Percentiles rank a stretch among this genome's conserved stretches.
Conservation (phyloP, 495 filamentous ascomycete species). For the Bacidia gigantensis region DNA sequence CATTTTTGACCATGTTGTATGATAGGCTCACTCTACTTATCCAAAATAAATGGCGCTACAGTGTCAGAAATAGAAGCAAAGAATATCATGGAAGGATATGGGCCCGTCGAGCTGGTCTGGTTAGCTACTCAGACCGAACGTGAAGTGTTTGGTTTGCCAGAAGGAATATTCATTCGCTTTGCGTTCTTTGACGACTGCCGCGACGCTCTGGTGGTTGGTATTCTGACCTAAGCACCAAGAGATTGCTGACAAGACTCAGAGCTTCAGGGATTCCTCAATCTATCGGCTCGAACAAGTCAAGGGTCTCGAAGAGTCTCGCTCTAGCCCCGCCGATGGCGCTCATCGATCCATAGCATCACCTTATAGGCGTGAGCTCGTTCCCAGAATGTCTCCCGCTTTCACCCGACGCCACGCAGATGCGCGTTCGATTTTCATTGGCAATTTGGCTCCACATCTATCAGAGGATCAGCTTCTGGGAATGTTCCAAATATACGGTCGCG, state of each 20-base stretch:
- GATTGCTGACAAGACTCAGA: constrained; percentile 10
- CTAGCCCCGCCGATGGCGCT: neutral
- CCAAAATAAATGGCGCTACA: constrained; percentile 25
- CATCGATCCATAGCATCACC: constrained; percentile 3
- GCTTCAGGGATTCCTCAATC: constrained; percentile 14
- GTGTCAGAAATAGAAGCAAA: constrained; percentile 31
- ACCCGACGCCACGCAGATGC: constrained; percentile 26
- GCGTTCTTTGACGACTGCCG: constrained; percentile 26
- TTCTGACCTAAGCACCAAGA: neutral
- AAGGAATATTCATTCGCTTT: constrained; percentile 39
- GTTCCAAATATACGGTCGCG: constrained; percentile 28
- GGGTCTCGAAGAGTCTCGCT: neutral
- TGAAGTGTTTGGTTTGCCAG: constrained; percentile 25
- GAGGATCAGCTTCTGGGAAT: constrained; percentile 26
- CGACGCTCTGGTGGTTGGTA: constrained; percentile 24
- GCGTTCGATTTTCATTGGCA: constrained; percentile 38
- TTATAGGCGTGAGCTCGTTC: constrained; percentile 5
- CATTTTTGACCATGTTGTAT: neutral
- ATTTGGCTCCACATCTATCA: constrained; percentile 27
- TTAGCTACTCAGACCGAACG: constrained; percentile 20
- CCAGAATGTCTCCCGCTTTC: constrained; percentile 4
- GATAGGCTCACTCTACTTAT: constrained; percentile 38
- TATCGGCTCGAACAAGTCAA: constrained; percentile 19
- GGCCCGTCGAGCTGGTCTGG: constrained; percentile 20
- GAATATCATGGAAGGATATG: constrained; percentile 22